Conservation (phyloP, 2,329 filamentous ascomycete species). For the Paraphaeosphaeria minitans region DNA sequence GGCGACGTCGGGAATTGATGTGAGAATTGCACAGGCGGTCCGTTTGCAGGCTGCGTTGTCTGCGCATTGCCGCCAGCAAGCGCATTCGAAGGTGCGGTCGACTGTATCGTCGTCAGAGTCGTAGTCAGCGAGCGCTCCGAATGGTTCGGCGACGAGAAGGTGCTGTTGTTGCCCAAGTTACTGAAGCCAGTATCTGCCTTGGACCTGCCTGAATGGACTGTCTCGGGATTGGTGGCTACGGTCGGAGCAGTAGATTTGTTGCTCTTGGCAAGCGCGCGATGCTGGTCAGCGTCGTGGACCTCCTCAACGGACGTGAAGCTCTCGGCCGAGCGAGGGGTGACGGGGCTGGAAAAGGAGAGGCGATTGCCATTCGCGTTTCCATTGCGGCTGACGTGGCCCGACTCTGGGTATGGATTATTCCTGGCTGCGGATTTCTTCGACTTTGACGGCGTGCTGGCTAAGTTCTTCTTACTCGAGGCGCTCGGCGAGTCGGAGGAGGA, state of each 20-base stretch:
- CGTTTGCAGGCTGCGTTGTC: constrained; percentile 41
- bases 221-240: constrained; percentile 81
- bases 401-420: constrained; percentile 93
- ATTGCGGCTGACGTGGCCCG: constrained; percentile 62
- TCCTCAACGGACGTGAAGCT: constrained; percentile 66
- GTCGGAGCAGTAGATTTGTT: constrained; percentile 78
- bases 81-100: constrained; percentile 64
- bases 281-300: constrained; percentile 49
- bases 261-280: constrained; percentile 63
- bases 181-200: constrained; percentile 79
- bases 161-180: constrained; percentile 69
- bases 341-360: constrained; percentile 58
- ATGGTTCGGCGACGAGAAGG: constrained; percentile 81
- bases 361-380: constrained; percentile 31
- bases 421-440: constrained; percentile 69
- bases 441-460: constrained; percentile 37
- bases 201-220: constrained; percentile 76
- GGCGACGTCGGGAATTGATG: constrained; percentile 61
- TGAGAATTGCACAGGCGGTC: constrained; percentile 58
- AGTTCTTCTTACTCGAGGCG: constrained; percentile 48
- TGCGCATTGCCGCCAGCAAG: constrained; percentile 48
- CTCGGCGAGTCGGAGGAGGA: constrained; percentile 64
- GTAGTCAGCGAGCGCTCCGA: constrained; percentile 82
- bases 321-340: constrained; percentile 41
- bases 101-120: constrained; percentile 85